Evolutionary conservation across 495 filamentous ascomycete genomes (phyloP), one percentile per base, ranked within the genome.

Genomic region (Xylaria telfairii): DNA sequence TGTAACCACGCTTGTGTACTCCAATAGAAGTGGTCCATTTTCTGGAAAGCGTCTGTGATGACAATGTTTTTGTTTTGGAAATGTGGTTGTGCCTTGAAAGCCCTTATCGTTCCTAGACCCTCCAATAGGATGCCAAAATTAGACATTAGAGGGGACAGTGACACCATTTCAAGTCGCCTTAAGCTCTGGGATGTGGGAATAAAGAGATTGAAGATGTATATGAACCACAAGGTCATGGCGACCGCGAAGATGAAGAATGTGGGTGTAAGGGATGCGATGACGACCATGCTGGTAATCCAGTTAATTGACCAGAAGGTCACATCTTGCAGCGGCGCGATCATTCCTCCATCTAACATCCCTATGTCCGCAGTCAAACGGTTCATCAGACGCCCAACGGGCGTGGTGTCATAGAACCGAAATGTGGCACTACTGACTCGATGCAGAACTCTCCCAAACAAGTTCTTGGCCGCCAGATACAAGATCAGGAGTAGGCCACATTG

Each of bases 21-120:
- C 93, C 93, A 96, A 81, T 94, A 96, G 81, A 96, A 94, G 78
- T 96, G 93, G 75, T 96, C 93, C 91, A 95, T 94, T 72, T 92
- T 93, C 78, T 95, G 93, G 78, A 96, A 96, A 3, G 87, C 87
- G 78, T 96, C 93, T 0, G 91, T 91, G 24, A 92, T 92, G 4
- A 83, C 83, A 51, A 96, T 91, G 68, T 94, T 90, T 28, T 89
- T 85, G 65, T 86, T 84, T 73, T 96, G 92, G 73, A 96, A 97
- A 57, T 90, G 89, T 17, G 84, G 79, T 73, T 94, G 89, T 6
- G 90, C 92, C 54, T 83, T 86, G 77, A 93, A 95, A 0, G 93
- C 90, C 47, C 92, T 87, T 19, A 97, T 91, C 0, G 93, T 97
- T 1, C 90, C 91, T 46, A 97, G 76, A 4, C 93, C 93, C 74